Conservation (phyloP, 2,329 filamentous ascomycete species). For the Teratosphaeria zuluensis region DNA sequence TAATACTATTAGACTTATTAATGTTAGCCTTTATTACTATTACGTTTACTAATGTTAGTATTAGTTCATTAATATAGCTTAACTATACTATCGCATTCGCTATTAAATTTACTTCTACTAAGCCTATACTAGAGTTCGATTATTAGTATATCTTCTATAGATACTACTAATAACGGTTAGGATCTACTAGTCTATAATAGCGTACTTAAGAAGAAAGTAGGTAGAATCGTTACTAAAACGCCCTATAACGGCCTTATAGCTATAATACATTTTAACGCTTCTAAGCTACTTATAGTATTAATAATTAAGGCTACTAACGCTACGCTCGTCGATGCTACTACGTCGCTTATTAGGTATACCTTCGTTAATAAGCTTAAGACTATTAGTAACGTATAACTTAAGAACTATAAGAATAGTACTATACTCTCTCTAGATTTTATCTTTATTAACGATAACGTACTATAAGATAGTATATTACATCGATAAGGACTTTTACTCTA, state of each 20-base stretch:
- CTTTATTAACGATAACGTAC: constrained; percentile 56
- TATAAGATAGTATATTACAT: constrained; percentile 49
- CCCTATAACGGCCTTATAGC: constrained; percentile 13
- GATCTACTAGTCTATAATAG: constrained; percentile 31
- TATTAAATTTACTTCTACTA: too few species aligned
- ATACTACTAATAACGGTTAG: neutral
- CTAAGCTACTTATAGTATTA: constrained; percentile 24
- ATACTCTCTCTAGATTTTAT: constrained; percentile 53
- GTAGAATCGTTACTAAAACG: constrained; percentile 26
- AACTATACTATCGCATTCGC: too few species aligned
- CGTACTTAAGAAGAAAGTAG: constrained; percentile 26
- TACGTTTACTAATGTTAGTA: too few species aligned
- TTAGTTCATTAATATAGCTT: too few species aligned
- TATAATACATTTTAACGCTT: constrained; percentile 22
- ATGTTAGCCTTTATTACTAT: too few species aligned
- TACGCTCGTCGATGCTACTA: constrained; percentile 23
- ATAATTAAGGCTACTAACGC: constrained; percentile 26
- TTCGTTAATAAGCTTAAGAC: constrained; percentile 25
- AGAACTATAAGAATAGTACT: constrained; percentile 50
- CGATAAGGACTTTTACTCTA: constrained; percentile 50
- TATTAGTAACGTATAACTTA: constrained; percentile 23
- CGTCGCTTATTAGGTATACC: constrained; percentile 27
- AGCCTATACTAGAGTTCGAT: constrained; percentile 4
- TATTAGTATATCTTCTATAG: constrained; percentile 3
- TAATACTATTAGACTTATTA: neutral